Conservation (phyloP, 1,284 basidiomycete genomes). For the Cutaneotrichosporon curvatum region DNA sequence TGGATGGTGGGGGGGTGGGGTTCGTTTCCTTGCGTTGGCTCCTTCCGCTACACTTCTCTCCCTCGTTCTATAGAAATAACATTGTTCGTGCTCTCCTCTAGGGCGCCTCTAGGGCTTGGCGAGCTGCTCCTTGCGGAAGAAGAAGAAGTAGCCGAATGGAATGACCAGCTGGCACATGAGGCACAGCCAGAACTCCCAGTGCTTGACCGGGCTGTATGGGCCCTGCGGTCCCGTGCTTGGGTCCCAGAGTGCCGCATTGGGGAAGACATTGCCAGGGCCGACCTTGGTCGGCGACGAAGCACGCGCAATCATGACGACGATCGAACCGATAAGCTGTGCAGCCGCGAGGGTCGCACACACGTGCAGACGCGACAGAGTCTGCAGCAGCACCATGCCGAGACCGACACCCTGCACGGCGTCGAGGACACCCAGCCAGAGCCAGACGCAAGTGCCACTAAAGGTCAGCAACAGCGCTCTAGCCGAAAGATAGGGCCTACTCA, state of each 20-base stretch:
- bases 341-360: slow-evolving; percentile 85
- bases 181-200: slow-evolving; percentile 74
- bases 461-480: slow-evolving; percentile 5
- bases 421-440: slow-evolving; percentile 88
- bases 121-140: slow-evolving; percentile 54
- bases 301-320: slow-evolving; percentile 46
- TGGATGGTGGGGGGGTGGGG: background rate
- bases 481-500: slow-evolving; percentile 18
- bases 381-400: slow-evolving; percentile 84
- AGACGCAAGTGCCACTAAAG: slow-evolving; percentile 67
- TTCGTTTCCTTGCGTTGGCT: background rate
- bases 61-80: background rate
- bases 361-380: slow-evolving; percentile 83
- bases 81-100: background rate
- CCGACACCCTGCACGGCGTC: slow-evolving; percentile 89
- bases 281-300: slow-evolving; percentile 49
- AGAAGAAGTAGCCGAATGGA: slow-evolving; percentile 86
- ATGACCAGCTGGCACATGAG: slow-evolving; percentile 61
- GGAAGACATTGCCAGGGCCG: slow-evolving; percentile 82
- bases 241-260: slow-evolving; percentile 82
- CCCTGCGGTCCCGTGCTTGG: slow-evolving; percentile 51
- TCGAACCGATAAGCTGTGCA: slow-evolving; percentile 55
- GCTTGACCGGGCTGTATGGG: slow-evolving; percentile 32
- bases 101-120: slow-evolving; percentile 32
- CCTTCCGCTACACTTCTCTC: background rate